Conservation (phyloP, 2,329 filamentous ascomycete genomes). For the Plectosphaerella cucumerina region DNA sequence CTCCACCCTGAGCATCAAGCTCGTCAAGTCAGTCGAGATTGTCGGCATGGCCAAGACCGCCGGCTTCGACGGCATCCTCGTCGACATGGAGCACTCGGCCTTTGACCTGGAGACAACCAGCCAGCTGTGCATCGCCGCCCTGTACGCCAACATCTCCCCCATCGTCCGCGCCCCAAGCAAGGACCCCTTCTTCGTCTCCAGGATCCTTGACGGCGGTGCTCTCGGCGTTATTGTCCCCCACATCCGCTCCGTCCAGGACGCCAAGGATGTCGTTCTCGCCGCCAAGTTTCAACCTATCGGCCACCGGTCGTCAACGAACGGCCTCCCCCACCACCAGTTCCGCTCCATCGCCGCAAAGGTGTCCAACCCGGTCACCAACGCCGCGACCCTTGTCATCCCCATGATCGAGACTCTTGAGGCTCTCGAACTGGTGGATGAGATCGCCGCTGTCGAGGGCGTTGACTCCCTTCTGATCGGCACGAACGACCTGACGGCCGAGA, state of each 20-base stretch:
- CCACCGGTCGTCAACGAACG: conserved; percentile 27
- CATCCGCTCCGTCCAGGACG: conserved; percentile 29
- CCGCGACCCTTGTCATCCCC: conserved; percentile 31
- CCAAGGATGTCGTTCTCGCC: conserved; percentile 27
- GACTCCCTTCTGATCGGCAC: conserved; percentile 38
- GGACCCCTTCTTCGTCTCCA: conserved; percentile 29
- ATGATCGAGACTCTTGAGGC: conserved; percentile 37
- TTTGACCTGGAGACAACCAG: conserved; percentile 28
- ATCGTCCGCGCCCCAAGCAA: conserved; percentile 36
- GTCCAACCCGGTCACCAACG: conserved; percentile 28
- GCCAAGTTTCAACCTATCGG: conserved; percentile 33
- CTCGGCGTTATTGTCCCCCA: conserved; percentile 36
- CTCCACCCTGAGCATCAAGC: conserved; percentile 21
- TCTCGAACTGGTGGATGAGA: conserved; percentile 32
- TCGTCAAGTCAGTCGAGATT: conserved; percentile 28
- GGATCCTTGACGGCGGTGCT: conserved; percentile 35
- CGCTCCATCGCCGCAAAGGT: conserved; percentile 23
- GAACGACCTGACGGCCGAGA: conserved; percentile 37
- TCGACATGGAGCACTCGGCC: conserved; percentile 40
- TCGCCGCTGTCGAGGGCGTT: conserved; percentile 34
- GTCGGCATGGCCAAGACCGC: conserved; percentile 33
- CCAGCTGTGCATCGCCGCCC: conserved; percentile 32
- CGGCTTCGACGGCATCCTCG: conserved; percentile 34
- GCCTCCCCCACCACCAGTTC: conserved; percentile 30
- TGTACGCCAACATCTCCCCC: conserved; percentile 32